Base-by-base conservation (phyloP, 1,139 yeast species). In the Debaryomyces robertsiae region DNA sequence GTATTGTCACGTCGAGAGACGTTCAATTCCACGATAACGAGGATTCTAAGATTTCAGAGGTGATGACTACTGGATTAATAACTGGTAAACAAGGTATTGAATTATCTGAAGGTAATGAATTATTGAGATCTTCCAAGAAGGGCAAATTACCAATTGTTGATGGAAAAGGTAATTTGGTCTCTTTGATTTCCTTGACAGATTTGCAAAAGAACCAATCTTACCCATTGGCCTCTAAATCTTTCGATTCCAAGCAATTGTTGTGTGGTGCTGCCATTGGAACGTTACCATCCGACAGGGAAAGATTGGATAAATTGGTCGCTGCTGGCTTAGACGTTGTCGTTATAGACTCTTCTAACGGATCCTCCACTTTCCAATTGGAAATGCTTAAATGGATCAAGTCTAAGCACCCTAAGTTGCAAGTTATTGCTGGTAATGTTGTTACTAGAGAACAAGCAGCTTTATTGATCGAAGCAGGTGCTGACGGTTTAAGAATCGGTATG, bases 231-330 rank as follows among this genome's bases (percentile, higher is more conserved):
- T 90, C 98, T 50, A 93, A 93, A 75, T 86, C 96, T 32, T 84
- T 82, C 60, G 77, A 84, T 57, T 88, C 98, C 44, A 93, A 93
- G 78, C 99, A 93, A 74, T 80, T 93, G 65, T 79, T 94, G 60
- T 89, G 96, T 79, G 98, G 98, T 78, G 99, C 98, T 55, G 95
- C 98, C 48, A 82, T 93, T 62, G 98, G 98, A 69, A 93, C 98
- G 49, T 77, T 95, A 49, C 85, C 81, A 36, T 84, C 89, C 56
- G 98, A 93, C 72, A 86, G 79, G 62, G 84, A 78, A 58, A 89
- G 99, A 74, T 79, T 93, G 59, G 65, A 66, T 47, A 79, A 84
- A 73, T 81, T 93, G 60, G 97, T 86, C 47, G 95, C 82, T 42
- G 98, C 98, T 45, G 99, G 99, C 58, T 81, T 94, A 63, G 99